Conservation (phyloP, 2,329 filamentous ascomycete species). For the Lojkania enalia region DNA sequence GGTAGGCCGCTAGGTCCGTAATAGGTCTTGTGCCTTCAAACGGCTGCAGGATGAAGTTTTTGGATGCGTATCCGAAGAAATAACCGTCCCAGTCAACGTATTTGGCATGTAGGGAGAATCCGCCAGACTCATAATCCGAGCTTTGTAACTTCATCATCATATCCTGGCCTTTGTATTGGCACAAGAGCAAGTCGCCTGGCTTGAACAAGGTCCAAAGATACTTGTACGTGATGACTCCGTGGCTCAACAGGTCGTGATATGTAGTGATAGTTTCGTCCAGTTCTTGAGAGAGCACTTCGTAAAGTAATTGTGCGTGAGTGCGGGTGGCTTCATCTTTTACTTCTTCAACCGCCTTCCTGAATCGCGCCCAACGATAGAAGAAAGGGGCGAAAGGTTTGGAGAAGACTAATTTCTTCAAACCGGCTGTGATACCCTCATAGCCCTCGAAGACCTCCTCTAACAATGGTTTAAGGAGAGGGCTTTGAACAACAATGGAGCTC, state of each 20-base stretch:
- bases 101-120: conserved; percentile 17
- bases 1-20: conserved; percentile 20
- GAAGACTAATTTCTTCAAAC: conserved; percentile 37
- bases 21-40: conserved; percentile 25
- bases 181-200: conserved; percentile 26
- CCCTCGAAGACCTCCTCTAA: conserved; percentile 35
- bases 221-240: conserved; percentile 43
- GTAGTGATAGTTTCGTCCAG: conserved; percentile 42
- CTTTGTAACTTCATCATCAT: conserved; percentile 20
- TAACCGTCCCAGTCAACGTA: conserved; percentile 30
- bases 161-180: conserved; percentile 31
- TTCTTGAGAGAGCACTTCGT: conserved; percentile 39
- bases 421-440: conserved; percentile 37
- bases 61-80: conserved; percentile 23
- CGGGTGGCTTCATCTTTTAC: conserved; percentile 30
- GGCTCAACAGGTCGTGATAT: conserved; percentile 34
- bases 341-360: conserved; percentile 23
- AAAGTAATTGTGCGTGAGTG: conserved; percentile 41
- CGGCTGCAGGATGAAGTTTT: conserved; percentile 14
- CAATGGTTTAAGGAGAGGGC: conserved; percentile 35
- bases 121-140: conserved; percentile 4
- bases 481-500: conserved; percentile 40
- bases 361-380: conserved; percentile 39
- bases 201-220: conserved; percentile 48
- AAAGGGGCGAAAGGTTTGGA: conserved; percentile 40